Evolutionary conservation across 2,329 filamentous ascomycete genomes (phyloP), one percentile per base, ranked within the genome.

Genomic region (Bipolaris oryzae): DNA sequence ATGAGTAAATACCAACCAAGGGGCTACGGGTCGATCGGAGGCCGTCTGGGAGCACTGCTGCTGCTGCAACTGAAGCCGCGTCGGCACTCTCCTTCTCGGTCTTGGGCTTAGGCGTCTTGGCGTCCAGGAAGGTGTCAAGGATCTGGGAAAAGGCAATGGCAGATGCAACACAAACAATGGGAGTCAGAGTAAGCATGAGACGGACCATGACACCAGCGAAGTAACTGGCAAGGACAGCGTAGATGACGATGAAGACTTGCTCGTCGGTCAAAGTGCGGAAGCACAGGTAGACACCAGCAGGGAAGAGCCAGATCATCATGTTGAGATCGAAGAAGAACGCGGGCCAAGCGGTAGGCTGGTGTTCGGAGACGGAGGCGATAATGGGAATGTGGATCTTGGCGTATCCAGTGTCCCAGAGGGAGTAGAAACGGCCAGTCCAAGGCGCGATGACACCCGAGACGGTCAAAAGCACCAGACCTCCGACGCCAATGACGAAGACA

Each of bases 301-400:
- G 95, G 87, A 99, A 98, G 50, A 99, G 87, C 95, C 95, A 99
- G 79, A 99, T 96, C 71, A 99, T 85, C 82, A 99, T 88, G 82
- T 96, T 97, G 68, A 99, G 84, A 72, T 99, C 95, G 77, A 99
- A 99, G 83, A 99, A 99, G 84, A 97, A 99, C 15, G 96, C 92
- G 2, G 95, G 95, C 95, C 95, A 99, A 41, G 95, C 95, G 35
- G 95, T 99, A 52, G 95, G 95, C 80, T 99, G 95, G 81, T 99
- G 95, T 80, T 99, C 95, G 1, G 95, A 99, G 44, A 99, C 95
- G n/a, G 95, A 99, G 3, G 95, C 95, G 76, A 99, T 99, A 74
- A 99, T 99, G 60, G 95, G 95, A 74, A 99, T 99, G 74, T 99
- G 95, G 63, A 98, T 96, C 84, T 99, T 99, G 71, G 95, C 95